These are phyloP conservation scores for Rhodofomes roseus DNA, from an alignment of 1,284 basidiomycete species.

Conservation along the genomic window DNA sequence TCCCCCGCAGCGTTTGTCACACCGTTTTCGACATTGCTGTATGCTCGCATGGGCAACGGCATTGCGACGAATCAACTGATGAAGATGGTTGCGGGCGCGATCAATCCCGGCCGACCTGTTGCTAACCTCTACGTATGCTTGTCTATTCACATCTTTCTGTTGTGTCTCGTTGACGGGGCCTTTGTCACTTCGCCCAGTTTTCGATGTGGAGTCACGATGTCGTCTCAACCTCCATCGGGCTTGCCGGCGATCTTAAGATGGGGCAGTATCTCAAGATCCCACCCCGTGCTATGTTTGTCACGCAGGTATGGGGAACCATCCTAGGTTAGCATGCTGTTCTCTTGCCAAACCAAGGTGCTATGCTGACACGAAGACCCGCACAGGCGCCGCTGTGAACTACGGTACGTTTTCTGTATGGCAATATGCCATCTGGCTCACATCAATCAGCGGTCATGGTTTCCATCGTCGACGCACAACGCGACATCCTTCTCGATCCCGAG, in stretches of 20 bases:
- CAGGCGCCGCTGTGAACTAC: slow-evolving; percentile 32
- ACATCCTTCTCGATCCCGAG: slow-evolving; percentile 45
- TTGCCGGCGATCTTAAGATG: slow-evolving; percentile 64
- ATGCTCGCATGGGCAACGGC: slow-evolving; percentile 55
- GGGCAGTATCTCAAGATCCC: slow-evolving; percentile 79
- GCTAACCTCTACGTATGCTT: slow-evolving; percentile 59
- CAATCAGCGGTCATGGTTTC: slow-evolving; percentile 47
- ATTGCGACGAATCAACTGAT: slow-evolving; percentile 56
- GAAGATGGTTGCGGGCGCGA: slow-evolving; percentile 64
- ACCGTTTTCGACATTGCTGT: slow-evolving; percentile 38
- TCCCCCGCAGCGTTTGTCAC: slow-evolving; percentile 30
- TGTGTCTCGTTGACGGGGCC: slow-evolving; percentile 7
- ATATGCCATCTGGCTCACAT: background rate
- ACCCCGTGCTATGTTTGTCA: slow-evolving; percentile 64
- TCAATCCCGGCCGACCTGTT: slow-evolving; percentile 61
- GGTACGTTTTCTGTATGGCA: slow-evolving; percentile 14
- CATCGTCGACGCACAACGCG: slow-evolving; percentile 48
- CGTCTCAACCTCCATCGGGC: slow-evolving; percentile 44
- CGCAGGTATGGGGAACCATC: slow-evolving; percentile 64
- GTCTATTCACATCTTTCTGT: background rate
- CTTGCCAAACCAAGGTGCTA: background rate
- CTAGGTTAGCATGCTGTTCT: slow-evolving; percentile 34
- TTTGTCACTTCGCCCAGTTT: slow-evolving; percentile 35
- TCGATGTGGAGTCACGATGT: slow-evolving; percentile 65
- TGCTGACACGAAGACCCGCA: background rate